A percentile compares a stretch with the other conserved stretches of the same genome.
Conservation (phyloP, 169 alveolate genomes). For the Plasmodium vivax region DNA sequence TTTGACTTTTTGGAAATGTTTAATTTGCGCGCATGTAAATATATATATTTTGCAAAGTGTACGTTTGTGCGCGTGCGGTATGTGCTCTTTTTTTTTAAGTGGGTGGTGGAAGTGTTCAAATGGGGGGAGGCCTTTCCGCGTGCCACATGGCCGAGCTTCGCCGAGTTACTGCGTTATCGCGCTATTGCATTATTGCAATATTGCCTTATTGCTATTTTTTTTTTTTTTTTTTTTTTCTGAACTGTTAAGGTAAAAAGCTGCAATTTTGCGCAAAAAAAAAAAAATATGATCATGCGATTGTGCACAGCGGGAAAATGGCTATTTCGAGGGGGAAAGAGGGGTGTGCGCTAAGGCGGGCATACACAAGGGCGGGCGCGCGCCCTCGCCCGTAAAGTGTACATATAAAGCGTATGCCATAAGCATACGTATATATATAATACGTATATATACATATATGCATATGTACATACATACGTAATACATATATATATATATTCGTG, state of each 20-base stretch:
- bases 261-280: constrained; percentile 62
- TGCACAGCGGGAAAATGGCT: constrained; percentile 31
- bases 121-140: neutral
- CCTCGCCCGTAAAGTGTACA: neutral
- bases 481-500: neutral
- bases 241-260: constrained; percentile 44
- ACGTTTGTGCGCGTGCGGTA: neutral
- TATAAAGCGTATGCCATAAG: neutral
- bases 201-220: constrained; percentile 8
- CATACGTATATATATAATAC: neutral
- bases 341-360: constrained; percentile 5
- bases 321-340: constrained; percentile 12
- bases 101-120: neutral
- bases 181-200: neutral
- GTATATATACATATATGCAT: neutral
- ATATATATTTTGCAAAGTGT: neutral
- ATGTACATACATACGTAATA: neutral
- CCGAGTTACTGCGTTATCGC: neutral
- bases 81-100: neutral
- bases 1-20: neutral
- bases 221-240: constrained; percentile 38
- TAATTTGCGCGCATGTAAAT: neutral
- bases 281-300: constrained; percentile 20
- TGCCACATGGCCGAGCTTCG: neutral
- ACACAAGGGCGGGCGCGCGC: neutral